phyloP scores from a whole-genome alignment of 768 basidiomycete species.

The Collybia nuda region DNA sequence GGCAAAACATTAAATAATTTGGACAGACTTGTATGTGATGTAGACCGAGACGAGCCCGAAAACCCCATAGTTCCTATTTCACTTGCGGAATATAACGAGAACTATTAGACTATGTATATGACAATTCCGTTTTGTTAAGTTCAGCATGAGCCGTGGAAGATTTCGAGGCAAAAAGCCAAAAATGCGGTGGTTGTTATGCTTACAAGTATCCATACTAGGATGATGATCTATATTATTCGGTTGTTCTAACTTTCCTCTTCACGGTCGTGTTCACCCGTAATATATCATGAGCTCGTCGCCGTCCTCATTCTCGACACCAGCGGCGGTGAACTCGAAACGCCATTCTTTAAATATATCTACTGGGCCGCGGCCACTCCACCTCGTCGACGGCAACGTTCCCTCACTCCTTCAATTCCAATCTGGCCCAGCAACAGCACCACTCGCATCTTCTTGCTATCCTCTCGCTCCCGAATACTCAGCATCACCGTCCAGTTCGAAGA shows the following conservation, averaged over 20 bases:
- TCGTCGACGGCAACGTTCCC: slow-evolving; percentile 34
- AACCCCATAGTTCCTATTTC: too few species aligned
- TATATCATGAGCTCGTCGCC: slow-evolving; percentile 7
- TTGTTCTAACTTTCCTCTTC: background rate
- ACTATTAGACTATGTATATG: too few species aligned
- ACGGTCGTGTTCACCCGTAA: background rate
- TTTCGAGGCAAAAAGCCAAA: background rate
- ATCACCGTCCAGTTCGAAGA: slow-evolving; percentile 22
- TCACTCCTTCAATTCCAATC: slow-evolving; percentile 1
- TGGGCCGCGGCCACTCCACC: slow-evolving; percentile 50
- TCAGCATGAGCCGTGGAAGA: too few species aligned
- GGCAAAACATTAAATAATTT: slow-evolving; percentile 42
- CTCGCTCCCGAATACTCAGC: slow-evolving; percentile 14
- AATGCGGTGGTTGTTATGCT: background rate
- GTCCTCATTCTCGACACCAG: slow-evolving; percentile 6
- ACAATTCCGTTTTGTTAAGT: background rate
- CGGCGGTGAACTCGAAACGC: slow-evolving; percentile 19
- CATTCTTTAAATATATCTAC: slow-evolving; percentile 27
- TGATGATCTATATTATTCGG: background rate
- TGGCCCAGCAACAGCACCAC: slow-evolving; percentile 15
- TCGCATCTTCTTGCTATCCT: slow-evolving; percentile 14
- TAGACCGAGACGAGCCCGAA: background rate
- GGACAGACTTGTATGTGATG: background rate
- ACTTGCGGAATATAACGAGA: too few species aligned
- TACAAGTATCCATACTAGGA: background rate